A percentile compares a stretch with the other conserved stretches of the same genome.
These are phyloP conservation scores for Rasamsonia emersonii DNA, from an alignment of 2,329 filamentous ascomycete genomes.

Conservation along the genomic window DNA sequence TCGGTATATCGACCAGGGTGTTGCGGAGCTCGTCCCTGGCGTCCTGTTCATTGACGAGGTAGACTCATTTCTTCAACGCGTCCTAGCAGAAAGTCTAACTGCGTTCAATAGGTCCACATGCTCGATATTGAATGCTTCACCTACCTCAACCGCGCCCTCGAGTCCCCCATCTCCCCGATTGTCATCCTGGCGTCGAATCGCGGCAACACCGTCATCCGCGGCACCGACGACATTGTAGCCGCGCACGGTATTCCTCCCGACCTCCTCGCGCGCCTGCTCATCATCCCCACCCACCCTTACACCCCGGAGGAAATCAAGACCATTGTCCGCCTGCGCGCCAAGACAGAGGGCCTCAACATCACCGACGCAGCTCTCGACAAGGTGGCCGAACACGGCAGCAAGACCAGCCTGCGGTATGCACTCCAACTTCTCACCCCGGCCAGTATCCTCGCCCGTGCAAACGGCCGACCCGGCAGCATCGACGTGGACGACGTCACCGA, in stretches of 20 bases:
- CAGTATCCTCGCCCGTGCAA: slow-evolving; percentile 82
- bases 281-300: slow-evolving; percentile 91
- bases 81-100: neutral
- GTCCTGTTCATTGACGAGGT: slow-evolving; percentile 99
- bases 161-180: slow-evolving; percentile 89
- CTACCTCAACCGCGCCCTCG: slow-evolving; percentile 95
- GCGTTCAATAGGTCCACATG: slow-evolving; percentile 74
- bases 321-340: slow-evolving; percentile 77
- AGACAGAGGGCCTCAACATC: slow-evolving; percentile 71
- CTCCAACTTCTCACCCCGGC: slow-evolving; percentile 84
- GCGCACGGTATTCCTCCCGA: slow-evolving; percentile 92
- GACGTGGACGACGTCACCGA: slow-evolving; percentile 69
- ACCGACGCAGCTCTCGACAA: slow-evolving; percentile 77
- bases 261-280: slow-evolving; percentile 85
- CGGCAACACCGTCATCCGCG: slow-evolving; percentile 85
- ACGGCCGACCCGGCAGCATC: slow-evolving; percentile 62
- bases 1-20: slow-evolving; percentile 97
- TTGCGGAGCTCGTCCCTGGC: slow-evolving; percentile 94
- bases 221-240: slow-evolving; percentile 67
- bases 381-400: slow-evolving; percentile 76
- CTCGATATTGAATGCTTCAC: slow-evolving; percentile 99
- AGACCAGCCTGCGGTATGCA: slow-evolving; percentile 85
- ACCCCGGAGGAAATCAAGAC: slow-evolving; percentile 80
- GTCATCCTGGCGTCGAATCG: slow-evolving; percentile 97
- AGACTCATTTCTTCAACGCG: slow-evolving; percentile 19